Percentiles rank a stretch among this genome's conserved stretches.
phyloP scores from a whole-genome alignment of 2,329 filamentous ascomycete genomes.

The Dothidotthia symphoricarpi region DNA sequence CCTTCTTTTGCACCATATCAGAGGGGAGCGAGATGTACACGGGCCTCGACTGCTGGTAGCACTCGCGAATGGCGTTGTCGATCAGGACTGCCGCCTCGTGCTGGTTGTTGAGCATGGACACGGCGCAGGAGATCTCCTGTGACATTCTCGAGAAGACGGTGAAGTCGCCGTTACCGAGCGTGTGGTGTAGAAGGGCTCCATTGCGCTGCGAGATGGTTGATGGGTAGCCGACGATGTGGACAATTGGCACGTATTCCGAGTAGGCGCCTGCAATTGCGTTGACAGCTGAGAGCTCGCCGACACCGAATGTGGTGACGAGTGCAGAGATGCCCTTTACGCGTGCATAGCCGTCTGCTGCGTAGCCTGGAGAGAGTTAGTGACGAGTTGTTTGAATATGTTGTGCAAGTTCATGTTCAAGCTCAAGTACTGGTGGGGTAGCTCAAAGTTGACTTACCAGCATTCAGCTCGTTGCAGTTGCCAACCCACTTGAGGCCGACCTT shows the following conservation, averaged over 20 bases:
- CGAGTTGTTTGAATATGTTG: too few relatives aligned
- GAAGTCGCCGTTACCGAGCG: slow-evolving; percentile 63
- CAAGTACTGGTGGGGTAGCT: slow-evolving; percentile 1
- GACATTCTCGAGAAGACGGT: slow-evolving; percentile 81
- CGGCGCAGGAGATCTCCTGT: slow-evolving; percentile 66
- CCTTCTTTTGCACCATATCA: slow-evolving; percentile 73
- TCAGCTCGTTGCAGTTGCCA: slow-evolving; percentile 62
- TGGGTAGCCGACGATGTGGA: slow-evolving; percentile 50
- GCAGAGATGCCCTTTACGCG: slow-evolving; percentile 48
- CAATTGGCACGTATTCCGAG: slow-evolving; percentile 48
- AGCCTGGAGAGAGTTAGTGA: slow-evolving; percentile 33
- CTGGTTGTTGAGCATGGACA: slow-evolving; percentile 69
- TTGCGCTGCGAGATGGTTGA: slow-evolving; percentile 43
- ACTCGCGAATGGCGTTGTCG: slow-evolving; percentile 73
- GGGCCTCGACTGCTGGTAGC: slow-evolving; percentile 70
- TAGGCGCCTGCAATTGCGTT: slow-evolving; percentile 51
- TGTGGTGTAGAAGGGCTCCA: slow-evolving; percentile 48
- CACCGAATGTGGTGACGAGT: slow-evolving; percentile 50
- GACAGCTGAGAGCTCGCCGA: slow-evolving; percentile 50
- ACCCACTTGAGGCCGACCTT: slow-evolving; percentile 58
- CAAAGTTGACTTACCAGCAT: slow-evolving; percentile 48
- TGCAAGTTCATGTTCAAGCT: neutral
- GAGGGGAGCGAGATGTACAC: slow-evolving; percentile 83
- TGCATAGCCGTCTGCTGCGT: slow-evolving; percentile 50
- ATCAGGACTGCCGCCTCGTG: slow-evolving; percentile 71